A percentile compares a stretch with the other conserved stretches of the same genome.
These are phyloP conservation scores for Biancaea sappan DNA, from an alignment of 306 rosid genomes.

Conservation along the genomic window DNA sequence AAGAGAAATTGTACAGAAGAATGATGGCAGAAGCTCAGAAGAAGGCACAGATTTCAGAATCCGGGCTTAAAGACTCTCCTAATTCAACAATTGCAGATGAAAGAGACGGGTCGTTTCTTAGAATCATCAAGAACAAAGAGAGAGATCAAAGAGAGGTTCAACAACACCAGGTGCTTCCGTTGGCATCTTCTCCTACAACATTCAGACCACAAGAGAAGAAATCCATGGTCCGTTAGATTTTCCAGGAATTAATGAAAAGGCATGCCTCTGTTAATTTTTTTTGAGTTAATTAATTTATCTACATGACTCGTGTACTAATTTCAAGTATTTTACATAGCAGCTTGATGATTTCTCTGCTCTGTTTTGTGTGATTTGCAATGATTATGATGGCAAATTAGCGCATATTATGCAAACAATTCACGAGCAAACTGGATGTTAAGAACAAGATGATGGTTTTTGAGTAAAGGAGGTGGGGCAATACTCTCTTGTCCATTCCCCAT, in stretches of 20 bases:
- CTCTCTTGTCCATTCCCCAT: constrained; percentile 29
- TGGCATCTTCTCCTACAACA: constrained; percentile 66
- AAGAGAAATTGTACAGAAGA: constrained; percentile 69
- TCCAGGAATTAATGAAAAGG: not conserved
- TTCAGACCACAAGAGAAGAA: constrained; percentile 41
- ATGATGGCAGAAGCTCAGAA: constrained; percentile 62
- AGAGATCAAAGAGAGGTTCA: constrained; percentile 58
- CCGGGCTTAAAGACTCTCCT: constrained; percentile 29
- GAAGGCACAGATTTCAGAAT: constrained; percentile 39
- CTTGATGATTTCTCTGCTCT: constrained; percentile 6
- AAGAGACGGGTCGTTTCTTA: constrained; percentile 44
- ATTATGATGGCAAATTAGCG: constrained; percentile 29
- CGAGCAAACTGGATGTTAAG: constrained; percentile 33
- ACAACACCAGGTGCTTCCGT: constrained; percentile 64
- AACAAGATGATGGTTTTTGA: constrained; percentile 24
- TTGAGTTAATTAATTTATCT: constrained; percentile 34
- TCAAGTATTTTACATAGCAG: constrained; percentile 22
- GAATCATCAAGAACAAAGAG: constrained; percentile 46
- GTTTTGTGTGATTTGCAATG: constrained; percentile 20
- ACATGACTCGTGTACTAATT: constrained; percentile 44
- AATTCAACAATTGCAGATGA: constrained; percentile 33
- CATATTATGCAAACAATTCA: constrained; percentile 25
- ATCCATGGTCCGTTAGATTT: constrained; percentile 44
- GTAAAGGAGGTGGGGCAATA: constrained; percentile 35
- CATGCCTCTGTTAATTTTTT: constrained; percentile 43